Evolutionary conservation across 1,284 basidiomycete genomes (phyloP).

Genomic region (Bondarzewia mesenterica): DNA sequence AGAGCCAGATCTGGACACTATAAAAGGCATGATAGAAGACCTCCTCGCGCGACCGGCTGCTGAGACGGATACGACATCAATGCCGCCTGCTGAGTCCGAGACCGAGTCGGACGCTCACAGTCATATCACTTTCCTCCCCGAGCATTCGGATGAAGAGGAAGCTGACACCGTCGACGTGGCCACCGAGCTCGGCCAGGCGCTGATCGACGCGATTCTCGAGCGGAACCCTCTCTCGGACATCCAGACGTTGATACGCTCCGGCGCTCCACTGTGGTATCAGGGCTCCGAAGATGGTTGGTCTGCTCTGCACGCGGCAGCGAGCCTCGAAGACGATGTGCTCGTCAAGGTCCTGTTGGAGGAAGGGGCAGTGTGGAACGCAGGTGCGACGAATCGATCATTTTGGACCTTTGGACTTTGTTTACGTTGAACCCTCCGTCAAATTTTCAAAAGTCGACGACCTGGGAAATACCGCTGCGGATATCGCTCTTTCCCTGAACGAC

Average conservation of each 20-base stretch:
- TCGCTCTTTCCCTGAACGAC: slow-evolving; percentile 82
- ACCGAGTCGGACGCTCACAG: not conserved
- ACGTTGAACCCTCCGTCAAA: not conserved
- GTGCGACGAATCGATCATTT: slow-evolving; percentile 30
- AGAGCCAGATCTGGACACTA: no score
- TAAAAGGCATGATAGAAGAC: no score
- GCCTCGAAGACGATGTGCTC: slow-evolving; percentile 55
- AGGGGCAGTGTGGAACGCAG: slow-evolving; percentile 90
- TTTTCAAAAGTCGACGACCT: slow-evolving; percentile 79
- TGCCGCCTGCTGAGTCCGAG: no score
- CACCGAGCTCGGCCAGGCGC: slow-evolving; percentile 42
- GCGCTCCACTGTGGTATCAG: slow-evolving; percentile 90
- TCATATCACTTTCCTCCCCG: not conserved
- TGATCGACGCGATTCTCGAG: slow-evolving; percentile 53
- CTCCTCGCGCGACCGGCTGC: no score
- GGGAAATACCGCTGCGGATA: slow-evolving; percentile 80
- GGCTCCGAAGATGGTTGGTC: slow-evolving; percentile 75
- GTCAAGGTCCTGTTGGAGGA: slow-evolving; percentile 64
- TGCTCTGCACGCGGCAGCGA: slow-evolving; percentile 85
- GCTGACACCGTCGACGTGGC: slow-evolving; percentile 38
- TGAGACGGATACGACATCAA: no score
- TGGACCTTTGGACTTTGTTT: not conserved
- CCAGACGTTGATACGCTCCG: slow-evolving; percentile 51
- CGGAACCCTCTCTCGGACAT: slow-evolving; percentile 41
- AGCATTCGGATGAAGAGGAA: slow-evolving; percentile 20